Evolutionary conservation across 2,329 filamentous ascomycete genomes (phyloP).

Genomic region (Cladobotryum protrusum): DNA sequence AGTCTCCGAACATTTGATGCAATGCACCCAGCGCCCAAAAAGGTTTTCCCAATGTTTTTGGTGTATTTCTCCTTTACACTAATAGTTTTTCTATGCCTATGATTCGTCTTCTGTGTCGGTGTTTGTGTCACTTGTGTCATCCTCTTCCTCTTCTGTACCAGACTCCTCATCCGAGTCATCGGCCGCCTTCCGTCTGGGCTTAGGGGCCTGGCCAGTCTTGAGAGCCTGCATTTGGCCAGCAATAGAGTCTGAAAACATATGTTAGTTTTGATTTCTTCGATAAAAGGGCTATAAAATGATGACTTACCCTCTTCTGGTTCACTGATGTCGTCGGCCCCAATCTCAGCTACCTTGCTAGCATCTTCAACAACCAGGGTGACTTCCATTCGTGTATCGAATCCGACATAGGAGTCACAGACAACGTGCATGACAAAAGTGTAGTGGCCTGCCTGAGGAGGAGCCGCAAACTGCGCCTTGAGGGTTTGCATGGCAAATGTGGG

Average conservation of each 20-base stretch:
- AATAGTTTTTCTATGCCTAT: constrained; percentile 22
- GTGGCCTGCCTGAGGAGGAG: constrained; percentile 83
- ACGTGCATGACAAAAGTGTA: constrained; percentile 95
- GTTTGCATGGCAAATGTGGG: constrained; percentile 95
- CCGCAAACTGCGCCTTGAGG: constrained; percentile 93
- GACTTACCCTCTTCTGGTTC: constrained; percentile 91
- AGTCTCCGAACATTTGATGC: too few species aligned
- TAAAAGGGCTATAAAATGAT: background rate
- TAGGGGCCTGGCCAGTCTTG: constrained; percentile 59
- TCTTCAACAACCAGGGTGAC: constrained; percentile 87
- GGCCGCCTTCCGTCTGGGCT: constrained; percentile 50
- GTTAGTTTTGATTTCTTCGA: constrained; percentile 19
- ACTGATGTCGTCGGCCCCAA: constrained; percentile 86
- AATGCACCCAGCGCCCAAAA: too few species aligned
- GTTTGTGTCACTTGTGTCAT: constrained; percentile 62
- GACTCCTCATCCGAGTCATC: constrained; percentile 64
- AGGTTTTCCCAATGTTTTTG: background rate
- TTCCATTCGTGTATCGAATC: constrained; percentile 87
- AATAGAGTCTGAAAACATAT: constrained; percentile 61
- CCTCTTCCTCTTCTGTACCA: constrained; percentile 64
- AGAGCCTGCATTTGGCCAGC: constrained; percentile 86
- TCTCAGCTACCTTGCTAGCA: constrained; percentile 72
- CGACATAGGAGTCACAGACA: constrained; percentile 90
- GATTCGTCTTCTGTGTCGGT: constrained; percentile 61
- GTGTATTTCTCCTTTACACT: background rate